Evolutionary conservation across 1,284 basidiomycete species (phyloP).

Genomic region (Microbotryum saponariae): DNA sequence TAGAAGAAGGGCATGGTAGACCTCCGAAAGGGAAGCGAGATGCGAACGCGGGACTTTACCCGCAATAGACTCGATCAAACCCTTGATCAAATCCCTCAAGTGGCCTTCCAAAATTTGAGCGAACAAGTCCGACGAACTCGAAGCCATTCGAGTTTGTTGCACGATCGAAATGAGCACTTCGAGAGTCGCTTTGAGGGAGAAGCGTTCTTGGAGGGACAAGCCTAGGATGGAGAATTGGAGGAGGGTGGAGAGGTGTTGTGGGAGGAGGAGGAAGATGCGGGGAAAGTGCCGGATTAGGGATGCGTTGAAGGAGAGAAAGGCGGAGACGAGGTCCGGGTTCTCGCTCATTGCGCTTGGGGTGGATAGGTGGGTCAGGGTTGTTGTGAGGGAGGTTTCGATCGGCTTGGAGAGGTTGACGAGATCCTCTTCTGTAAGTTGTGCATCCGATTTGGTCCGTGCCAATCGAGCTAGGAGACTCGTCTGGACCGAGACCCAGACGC

Average conservation of each 20-base stretch:
- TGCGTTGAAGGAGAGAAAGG: conserved; percentile 29
- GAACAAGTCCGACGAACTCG: conserved; percentile 17
- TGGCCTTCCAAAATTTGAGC: conserved; percentile 7
- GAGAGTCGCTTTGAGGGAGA: conserved; percentile 32
- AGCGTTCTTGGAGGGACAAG: conserved; percentile 34
- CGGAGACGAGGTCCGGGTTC: conserved; percentile 36
- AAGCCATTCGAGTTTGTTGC: conserved; percentile 32
- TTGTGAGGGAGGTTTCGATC: conserved; percentile 16
- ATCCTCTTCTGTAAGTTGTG: conserved; percentile 3
- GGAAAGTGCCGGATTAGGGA: conserved; percentile 23
- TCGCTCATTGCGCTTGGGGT: conserved; percentile 29
- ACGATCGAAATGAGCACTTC: conserved; percentile 31
- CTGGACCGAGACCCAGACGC: conserved; percentile 32
- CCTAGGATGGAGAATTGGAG: conserved; percentile 27
- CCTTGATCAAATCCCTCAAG: conserved; percentile 19
- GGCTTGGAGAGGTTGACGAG: conserved; percentile 13
- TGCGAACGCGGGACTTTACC: conserved; percentile 33
- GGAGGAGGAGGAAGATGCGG: conserved; percentile 20
- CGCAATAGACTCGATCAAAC: conserved; percentile 22
- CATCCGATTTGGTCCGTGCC: conserved; percentile 9
- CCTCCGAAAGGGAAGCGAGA: conserved; percentile 33
- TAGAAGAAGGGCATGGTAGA: conserved; percentile 35
- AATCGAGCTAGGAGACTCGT: conserved; percentile 24
- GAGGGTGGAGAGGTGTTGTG: conserved; percentile 24
- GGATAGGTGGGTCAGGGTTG: neutral